These are phyloP conservation scores for Echria macrotheca DNA, from an alignment of 495 filamentous ascomycete genomes.

Conservation along the genomic window DNA sequence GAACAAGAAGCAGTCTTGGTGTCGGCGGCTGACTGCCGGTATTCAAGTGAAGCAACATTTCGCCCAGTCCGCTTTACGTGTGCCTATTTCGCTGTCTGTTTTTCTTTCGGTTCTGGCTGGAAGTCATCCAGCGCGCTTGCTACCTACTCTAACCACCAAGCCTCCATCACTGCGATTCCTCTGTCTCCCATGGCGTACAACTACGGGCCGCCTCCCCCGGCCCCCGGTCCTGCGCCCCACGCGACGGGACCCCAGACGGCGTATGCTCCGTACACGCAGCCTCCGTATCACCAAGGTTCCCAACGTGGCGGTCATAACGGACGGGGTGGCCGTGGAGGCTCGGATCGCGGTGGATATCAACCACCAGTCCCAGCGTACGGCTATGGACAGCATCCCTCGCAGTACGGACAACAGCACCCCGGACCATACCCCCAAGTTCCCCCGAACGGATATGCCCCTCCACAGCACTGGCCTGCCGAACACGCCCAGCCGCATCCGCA, in stretches of 20 bases:
- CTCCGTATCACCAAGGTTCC: constrained; percentile 29
- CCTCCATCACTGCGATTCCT: too few relatives aligned
- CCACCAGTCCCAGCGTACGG: constrained; percentile 17
- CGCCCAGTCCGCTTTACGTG: not conserved
- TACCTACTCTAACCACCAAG: not conserved
- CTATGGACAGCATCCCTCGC: constrained; percentile 20
- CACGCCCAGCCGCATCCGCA: constrained; percentile 22
- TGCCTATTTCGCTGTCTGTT: not conserved
- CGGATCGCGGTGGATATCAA: constrained; percentile 35
- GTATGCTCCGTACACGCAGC: constrained; percentile 34
- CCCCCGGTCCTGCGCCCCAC: constrained; percentile 41
- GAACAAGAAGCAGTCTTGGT: too few relatives aligned
- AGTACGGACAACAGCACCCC: constrained; percentile 22
- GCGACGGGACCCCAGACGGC: constrained; percentile 17
- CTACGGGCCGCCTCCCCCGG: constrained; percentile 50
- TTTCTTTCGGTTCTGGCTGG: not conserved
- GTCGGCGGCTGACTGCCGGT: too few relatives aligned
- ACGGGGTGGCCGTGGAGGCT: constrained; percentile 27
- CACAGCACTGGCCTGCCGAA: constrained; percentile 23
- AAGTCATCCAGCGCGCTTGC: not conserved
- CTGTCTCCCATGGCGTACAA: constrained; percentile 49
- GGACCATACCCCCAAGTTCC: constrained; percentile 20
- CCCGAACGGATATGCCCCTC: constrained; percentile 17
- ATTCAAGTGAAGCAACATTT: constrained; percentile 9
- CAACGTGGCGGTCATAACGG: constrained; percentile 30